phyloP scores from a whole-genome alignment of 805 yeast species.

The Yarrowia sp. region DNA sequence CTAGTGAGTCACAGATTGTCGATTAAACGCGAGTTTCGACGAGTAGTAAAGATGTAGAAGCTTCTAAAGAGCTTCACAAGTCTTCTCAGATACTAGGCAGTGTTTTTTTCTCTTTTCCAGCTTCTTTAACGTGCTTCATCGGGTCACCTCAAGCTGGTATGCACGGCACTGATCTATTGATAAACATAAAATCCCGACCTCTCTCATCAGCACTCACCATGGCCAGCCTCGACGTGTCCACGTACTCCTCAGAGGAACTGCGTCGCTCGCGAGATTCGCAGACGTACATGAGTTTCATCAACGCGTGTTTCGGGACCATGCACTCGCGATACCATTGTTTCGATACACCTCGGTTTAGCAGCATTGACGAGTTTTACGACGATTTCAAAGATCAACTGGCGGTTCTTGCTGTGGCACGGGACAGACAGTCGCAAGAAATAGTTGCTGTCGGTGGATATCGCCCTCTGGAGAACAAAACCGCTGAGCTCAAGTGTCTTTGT shows the following conservation, averaged over 20 bases:
- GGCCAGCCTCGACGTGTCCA: background rate
- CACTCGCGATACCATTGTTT: background rate
- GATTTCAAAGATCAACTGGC: background rate
- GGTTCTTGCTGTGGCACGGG: background rate
- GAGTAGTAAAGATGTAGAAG: too few species aligned
- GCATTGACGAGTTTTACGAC: background rate
- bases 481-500: conserved; percentile 15
- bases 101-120: too few species aligned
- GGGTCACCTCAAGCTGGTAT: too few species aligned
- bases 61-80: too few species aligned
- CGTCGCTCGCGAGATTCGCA: background rate
- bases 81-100: too few species aligned
- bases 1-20: too few species aligned
- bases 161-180: background rate
- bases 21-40: too few species aligned
- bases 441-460: background rate
- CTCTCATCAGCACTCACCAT: background rate
- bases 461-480: background rate
- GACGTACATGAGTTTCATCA: background rate
- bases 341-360: background rate
- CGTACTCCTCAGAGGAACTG: background rate
- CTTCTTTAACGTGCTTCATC: too few species aligned
- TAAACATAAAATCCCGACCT: too few species aligned
- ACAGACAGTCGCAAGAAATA: background rate
- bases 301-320: background rate